These are phyloP conservation scores for Stenocarpella maydis DNA, from an alignment of 2,329 filamentous ascomycete species.

Conservation along the genomic window DNA sequence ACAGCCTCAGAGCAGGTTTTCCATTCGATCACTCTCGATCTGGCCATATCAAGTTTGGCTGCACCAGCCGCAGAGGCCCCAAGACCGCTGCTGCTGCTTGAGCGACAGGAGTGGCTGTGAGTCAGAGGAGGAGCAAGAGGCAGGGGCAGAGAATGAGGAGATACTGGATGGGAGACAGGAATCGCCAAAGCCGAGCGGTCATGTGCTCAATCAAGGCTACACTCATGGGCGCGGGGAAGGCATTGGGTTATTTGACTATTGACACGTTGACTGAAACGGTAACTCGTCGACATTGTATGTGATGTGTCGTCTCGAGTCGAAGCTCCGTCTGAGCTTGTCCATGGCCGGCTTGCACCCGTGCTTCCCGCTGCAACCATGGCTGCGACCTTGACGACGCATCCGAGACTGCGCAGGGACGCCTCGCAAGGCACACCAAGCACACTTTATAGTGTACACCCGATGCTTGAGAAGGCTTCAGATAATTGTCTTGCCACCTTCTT, in stretches of 20 bases:
- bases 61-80: conserved; percentile 5
- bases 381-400: conserved; percentile 1
- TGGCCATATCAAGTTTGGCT: not conserved
- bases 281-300: not conserved
- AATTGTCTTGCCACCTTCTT: conserved; percentile 4
- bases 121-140: too few relatives aligned
- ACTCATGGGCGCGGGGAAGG: conserved; percentile 1
- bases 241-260: conserved; percentile 20
- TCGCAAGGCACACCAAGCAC: conserved; percentile 8
- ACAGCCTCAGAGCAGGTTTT: not conserved
- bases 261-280: conserved; percentile 24
- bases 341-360: conserved; percentile 20
- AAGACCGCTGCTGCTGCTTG: not conserved
- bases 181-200: not conserved
- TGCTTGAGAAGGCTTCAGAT: not conserved
- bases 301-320: conserved; percentile 24
- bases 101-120: not conserved
- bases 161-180: conserved; percentile 14
- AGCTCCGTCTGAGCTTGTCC: conserved; percentile 17
- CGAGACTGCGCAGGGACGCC: too few relatives aligned
- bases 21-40: conserved; percentile 1
- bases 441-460: too few relatives aligned
- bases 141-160: not conserved
- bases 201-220: too few relatives aligned
- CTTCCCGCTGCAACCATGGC: not conserved